phyloP scores from a whole-genome alignment of 2,329 filamentous ascomycete species.

The Talaromyces sp. region DNA sequence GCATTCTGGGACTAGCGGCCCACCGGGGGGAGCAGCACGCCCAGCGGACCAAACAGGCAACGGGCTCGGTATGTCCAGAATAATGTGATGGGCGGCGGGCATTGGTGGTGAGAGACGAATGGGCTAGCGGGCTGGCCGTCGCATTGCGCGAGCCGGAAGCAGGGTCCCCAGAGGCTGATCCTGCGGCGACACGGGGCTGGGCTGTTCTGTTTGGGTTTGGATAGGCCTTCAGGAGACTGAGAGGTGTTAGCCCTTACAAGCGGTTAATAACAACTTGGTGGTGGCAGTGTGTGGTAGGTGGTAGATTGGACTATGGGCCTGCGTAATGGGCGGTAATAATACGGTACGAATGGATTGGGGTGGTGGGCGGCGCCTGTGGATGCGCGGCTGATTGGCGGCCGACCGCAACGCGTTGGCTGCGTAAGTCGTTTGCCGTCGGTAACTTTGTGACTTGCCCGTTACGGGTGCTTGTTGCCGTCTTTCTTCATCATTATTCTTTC shows the following conservation, averaged over 20 bases:
- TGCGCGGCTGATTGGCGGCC: neutral
- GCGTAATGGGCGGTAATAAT: no score
- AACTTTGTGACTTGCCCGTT: no score
- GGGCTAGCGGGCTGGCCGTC: neutral
- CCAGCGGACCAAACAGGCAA: neutral
- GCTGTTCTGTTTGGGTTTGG: no score
- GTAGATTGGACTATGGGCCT: no score
- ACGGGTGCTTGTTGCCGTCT: no score
- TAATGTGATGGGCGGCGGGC: neutral
- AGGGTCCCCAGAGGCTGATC: neutral
- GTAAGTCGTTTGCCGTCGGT: neutral
- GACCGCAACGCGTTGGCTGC: neutral
- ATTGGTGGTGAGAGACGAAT: neutral
- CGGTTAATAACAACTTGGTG: no score
- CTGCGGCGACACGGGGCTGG: no score
- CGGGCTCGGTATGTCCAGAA: neutral
- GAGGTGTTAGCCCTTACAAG: no score
- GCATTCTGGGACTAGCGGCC: neutral
- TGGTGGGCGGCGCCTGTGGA: neutral
- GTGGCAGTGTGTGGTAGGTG: neutral
- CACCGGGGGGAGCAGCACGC: neutral
- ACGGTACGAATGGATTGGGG: no score
- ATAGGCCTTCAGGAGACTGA: no score
- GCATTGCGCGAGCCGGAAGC: neutral
- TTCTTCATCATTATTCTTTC: no score